Percentiles rank a stretch among this genome's conserved stretches.
These are phyloP conservation scores for Hsuehochloa calcarea DNA, from an alignment of 176 grass and related monocot species.

Conservation along the genomic window DNA sequence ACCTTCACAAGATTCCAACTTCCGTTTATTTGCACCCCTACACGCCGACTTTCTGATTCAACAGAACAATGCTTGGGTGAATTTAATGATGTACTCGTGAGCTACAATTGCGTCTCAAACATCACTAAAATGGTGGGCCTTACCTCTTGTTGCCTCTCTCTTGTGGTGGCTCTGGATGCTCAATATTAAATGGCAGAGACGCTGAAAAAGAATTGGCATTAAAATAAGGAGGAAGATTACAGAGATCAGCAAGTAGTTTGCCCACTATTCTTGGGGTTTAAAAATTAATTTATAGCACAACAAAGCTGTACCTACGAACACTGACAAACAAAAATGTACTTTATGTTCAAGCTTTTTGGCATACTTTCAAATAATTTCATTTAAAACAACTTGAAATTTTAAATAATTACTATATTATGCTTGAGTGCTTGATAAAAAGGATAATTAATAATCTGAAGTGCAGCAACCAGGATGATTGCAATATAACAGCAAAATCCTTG, in stretches of 20 bases:
- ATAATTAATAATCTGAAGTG: not conserved
- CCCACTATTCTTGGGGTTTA: not conserved
- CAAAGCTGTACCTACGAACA: not conserved
- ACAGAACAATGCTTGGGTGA: slow-evolving; percentile 14
- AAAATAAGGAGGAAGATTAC: not conserved
- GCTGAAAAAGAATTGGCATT: slow-evolving; percentile 37
- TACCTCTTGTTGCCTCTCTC: slow-evolving; percentile 31
- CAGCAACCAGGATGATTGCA: not conserved
- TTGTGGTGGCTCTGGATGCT: slow-evolving; percentile 7
- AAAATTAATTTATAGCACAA: not conserved
- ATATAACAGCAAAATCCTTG: not conserved
- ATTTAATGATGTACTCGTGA: slow-evolving; percentile 2
- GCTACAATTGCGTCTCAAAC: slow-evolving; percentile 24
- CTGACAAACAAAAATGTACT: not conserved
- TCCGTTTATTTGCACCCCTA: slow-evolving; percentile 27
- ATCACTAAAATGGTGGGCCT: not conserved
- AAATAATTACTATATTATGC: not conserved
- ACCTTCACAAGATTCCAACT: slow-evolving; percentile 19
- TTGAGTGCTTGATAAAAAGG: not conserved
- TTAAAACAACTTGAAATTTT: not conserved
- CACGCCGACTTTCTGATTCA: slow-evolving; percentile 29
- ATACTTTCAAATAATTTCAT: not conserved
- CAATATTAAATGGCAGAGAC: slow-evolving; percentile 10
- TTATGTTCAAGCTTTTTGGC: slow-evolving; percentile 3
- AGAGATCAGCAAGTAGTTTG: not conserved